Conservation (phyloP, 257 asterid genomes). For the Jacaranda mimosifolia region DNA sequence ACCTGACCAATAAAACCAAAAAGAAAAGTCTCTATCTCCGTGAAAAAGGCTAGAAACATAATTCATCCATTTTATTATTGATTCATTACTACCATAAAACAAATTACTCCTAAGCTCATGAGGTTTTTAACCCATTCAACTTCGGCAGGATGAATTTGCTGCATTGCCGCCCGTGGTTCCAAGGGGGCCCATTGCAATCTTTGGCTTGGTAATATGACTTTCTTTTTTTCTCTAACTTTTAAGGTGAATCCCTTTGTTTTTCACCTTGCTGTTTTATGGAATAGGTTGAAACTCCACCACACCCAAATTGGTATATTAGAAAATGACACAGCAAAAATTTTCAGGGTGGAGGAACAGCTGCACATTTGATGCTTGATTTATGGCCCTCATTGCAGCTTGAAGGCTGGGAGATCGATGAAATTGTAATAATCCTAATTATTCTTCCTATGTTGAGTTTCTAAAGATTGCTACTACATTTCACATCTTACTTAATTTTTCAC, state of each 20-base stretch:
- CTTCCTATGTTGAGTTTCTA: constrained; percentile 10
- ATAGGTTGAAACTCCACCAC: background rate
- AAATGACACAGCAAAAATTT: constrained; percentile 4
- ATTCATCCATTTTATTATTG: background rate
- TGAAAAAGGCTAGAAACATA: background rate
- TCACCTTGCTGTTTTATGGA: background rate
- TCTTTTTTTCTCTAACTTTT: constrained; percentile 24
- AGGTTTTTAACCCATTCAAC: constrained; percentile 12
- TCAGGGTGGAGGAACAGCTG: constrained; percentile 92
- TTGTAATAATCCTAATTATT: constrained; percentile 50
- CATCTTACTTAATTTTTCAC: background rate
- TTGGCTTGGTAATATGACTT: constrained; percentile 72
- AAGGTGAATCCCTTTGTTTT: constrained; percentile 25
- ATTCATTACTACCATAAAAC: no score
- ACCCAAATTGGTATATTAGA: background rate
- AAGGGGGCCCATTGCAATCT: constrained; percentile 76
- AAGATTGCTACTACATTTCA: background rate
- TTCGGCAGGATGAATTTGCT: constrained; percentile 79
- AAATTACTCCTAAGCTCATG: background rate
- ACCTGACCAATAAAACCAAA: background rate
- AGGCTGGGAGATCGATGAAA: constrained; percentile 88
- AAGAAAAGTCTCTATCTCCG: background rate
- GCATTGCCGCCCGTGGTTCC: constrained; percentile 74
- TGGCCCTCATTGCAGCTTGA: constrained; percentile 85
- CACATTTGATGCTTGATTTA: constrained; percentile 75